These are phyloP conservation scores for Trichophyton equinum DNA, from an alignment of 2,329 filamentous ascomycete species.

Conservation along the genomic window DNA sequence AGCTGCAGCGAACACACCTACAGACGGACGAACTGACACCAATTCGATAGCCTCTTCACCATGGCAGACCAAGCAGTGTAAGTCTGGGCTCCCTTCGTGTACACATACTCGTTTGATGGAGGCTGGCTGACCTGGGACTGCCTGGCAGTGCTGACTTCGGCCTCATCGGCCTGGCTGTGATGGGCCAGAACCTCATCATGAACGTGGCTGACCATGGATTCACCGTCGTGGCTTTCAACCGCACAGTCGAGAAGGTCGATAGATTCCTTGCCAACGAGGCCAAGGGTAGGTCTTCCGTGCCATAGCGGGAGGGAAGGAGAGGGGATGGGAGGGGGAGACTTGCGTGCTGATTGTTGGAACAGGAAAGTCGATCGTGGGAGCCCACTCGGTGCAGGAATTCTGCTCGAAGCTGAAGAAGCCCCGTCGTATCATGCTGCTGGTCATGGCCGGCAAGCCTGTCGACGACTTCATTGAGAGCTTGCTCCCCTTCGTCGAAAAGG, in stretches of 20 bases:
- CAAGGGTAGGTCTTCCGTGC: conserved; percentile 44
- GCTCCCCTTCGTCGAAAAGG: conserved; percentile 65
- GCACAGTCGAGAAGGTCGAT: conserved; percentile 97
- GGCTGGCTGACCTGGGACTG: conserved; percentile 55
- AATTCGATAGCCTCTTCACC: conserved; percentile 6
- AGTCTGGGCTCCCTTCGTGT: conserved; percentile 29
- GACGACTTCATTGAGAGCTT: conserved; percentile 98
- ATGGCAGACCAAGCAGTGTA: conserved; percentile 13
- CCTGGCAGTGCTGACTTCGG: conserved; percentile 66
- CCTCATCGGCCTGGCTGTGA: conserved; percentile 86
- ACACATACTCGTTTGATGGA: conserved; percentile 25
- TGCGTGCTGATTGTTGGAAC: not conserved
- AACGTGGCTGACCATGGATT: conserved; percentile 87
- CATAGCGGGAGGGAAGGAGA: no score
- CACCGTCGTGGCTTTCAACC: conserved; percentile 97
- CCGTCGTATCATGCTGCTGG: conserved; percentile 93
- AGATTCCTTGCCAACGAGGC: conserved; percentile 81
- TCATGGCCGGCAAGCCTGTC: conserved; percentile 95
- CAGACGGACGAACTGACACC: conserved; percentile 7
- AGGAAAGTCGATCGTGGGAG: conserved; percentile 89
- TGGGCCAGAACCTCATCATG: conserved; percentile 78
- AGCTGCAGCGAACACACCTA: not conserved
- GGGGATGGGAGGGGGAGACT: no score
- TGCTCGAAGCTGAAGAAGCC: conserved; percentile 93
- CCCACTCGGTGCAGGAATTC: conserved; percentile 89